Evolutionary conservation across 345 rosid genomes (phyloP).

Genomic region (Psidium guajava): DNA sequence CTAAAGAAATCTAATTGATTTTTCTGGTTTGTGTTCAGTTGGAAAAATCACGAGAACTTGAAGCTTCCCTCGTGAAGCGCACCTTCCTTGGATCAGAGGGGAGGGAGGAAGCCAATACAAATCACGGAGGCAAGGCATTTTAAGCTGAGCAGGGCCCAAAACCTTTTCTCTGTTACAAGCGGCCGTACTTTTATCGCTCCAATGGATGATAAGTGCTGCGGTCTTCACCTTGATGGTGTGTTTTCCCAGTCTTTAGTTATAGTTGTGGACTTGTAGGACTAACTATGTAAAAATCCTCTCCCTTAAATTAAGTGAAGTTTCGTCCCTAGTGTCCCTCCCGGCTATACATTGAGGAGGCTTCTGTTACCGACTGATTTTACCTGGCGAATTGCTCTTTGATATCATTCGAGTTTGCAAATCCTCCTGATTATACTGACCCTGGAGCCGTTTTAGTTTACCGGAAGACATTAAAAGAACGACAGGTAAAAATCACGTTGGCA

Average conservation of each 20-base stretch:
- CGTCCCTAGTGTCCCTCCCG: neutral
- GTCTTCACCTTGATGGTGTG: neutral
- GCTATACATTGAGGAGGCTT: neutral
- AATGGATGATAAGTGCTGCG: neutral
- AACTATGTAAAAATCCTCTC: neutral
- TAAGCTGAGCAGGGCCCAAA: neutral
- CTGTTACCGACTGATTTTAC: neutral
- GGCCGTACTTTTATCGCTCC: neutral
- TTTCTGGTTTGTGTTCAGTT: conserved; percentile 9
- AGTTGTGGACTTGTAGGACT: neutral
- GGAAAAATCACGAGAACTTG: conserved; percentile 28
- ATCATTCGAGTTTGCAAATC: neutral
- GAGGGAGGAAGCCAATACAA: neutral
- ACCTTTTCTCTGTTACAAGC: neutral
- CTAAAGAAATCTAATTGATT: neutral
- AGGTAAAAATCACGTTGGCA: neutral
- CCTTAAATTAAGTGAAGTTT: neutral
- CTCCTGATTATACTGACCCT: neutral
- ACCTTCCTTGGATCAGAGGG: neutral
- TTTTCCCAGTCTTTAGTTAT: neutral
- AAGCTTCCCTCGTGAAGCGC: conserved; percentile 23
- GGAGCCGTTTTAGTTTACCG: neutral
- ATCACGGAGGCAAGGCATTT: neutral
- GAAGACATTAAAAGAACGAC: neutral
- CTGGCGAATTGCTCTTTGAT: neutral